Evolutionary conservation across 202 grass and related monocot species (phyloP), one percentile per base, ranked within the genome.

Genomic region (Panicum virgatum): DNA sequence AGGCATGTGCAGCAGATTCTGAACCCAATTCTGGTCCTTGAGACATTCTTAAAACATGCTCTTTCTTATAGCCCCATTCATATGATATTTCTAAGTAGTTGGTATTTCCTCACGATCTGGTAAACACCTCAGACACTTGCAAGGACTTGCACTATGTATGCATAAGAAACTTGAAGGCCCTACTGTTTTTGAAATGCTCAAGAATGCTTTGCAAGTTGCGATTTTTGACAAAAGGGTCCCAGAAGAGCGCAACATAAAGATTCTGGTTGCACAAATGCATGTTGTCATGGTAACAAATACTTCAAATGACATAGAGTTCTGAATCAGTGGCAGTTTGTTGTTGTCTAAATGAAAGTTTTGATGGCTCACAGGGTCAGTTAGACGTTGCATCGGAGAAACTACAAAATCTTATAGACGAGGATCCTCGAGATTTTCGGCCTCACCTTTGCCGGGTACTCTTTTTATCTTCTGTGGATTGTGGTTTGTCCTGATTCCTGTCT

Each of bases 231-330:
- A 92, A 70, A 92, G 85, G 89, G 87, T 96, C 71, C 94, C 75
- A 3, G 89, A 90, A 73, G 91, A 94, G 81, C 80, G 81, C 51
- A 90, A 94, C 67, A 92, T 99, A 79, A 95, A 90, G 80, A 81
- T 93, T 87, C 76, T 99, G 84, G 94, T 96, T 73, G 91, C 93
- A 65, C 93, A 91, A 70, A 96, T 99, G 92, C 89, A 89, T 86
- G 91, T 92, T 84, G 72, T 94, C 26, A 77, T 84, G 93, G 93
- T 99, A 88, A 56, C n/a, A 56, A 22, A 34, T 67, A 78, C 25
- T 13, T 14, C 3, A 44, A 32, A 80, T 58, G 29, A 18, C 16
- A 29, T 3, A 5, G 5, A 32, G 11, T 75, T 81, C 50, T 66
- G 79, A 60, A 39, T 19, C 78, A 58, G 15, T 42, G 18, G 5